Percentiles rank a stretch among this genome's conserved stretches.
phyloP scores from a whole-genome alignment of 2,329 filamentous ascomycete species.

The Cladosporium sp. region DNA sequence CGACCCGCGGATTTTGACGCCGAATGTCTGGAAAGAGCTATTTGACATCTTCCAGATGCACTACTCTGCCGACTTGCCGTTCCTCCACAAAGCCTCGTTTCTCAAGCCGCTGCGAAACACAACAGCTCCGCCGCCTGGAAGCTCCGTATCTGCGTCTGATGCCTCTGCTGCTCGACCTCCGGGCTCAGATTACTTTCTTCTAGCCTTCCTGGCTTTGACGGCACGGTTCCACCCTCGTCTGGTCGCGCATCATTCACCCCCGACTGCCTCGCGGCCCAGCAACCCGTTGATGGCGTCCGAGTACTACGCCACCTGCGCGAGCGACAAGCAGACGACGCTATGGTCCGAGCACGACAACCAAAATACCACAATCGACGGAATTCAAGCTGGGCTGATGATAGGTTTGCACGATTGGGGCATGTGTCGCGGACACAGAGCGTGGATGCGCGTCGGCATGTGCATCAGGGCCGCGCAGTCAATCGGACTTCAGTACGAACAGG shows the following conservation, averaged over 20 bases:
- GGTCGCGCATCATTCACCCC: slow-evolving; percentile 49
- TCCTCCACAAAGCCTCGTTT: slow-evolving; percentile 62
- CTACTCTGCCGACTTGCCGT: slow-evolving; percentile 66
- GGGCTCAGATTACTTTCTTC: slow-evolving; percentile 51
- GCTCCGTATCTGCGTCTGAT: slow-evolving; percentile 13
- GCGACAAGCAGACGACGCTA: slow-evolving; percentile 45
- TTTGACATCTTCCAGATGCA: slow-evolving; percentile 66
- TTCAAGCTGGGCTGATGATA: slow-evolving; percentile 65
- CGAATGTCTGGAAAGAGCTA: slow-evolving; percentile 61
- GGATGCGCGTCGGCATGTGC: slow-evolving; percentile 57
- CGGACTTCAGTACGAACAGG: slow-evolving; percentile 54
- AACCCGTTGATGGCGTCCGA: slow-evolving; percentile 56
- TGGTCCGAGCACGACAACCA: slow-evolving; percentile 32
- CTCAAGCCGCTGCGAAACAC: slow-evolving; percentile 40
- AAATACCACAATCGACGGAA: slow-evolving; percentile 55
- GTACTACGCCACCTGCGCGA: slow-evolving; percentile 57
- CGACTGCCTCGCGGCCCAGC: slow-evolving; percentile 37
- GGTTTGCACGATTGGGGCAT: slow-evolving; percentile 67
- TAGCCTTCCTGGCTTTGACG: slow-evolving; percentile 63
- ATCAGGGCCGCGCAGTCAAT: slow-evolving; percentile 58
- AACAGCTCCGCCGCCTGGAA: slow-evolving; percentile 22
- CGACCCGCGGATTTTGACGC: slow-evolving; percentile 55
- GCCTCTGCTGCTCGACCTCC: slow-evolving; percentile 38
- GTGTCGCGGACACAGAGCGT: slow-evolving; percentile 55
- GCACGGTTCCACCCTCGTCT: slow-evolving; percentile 60